A percentile compares a stretch with the other conserved stretches of the same genome.
Conservation (phyloP, 2,329 filamentous ascomycete species). For the Akanthomyces uredinophilus region DNA sequence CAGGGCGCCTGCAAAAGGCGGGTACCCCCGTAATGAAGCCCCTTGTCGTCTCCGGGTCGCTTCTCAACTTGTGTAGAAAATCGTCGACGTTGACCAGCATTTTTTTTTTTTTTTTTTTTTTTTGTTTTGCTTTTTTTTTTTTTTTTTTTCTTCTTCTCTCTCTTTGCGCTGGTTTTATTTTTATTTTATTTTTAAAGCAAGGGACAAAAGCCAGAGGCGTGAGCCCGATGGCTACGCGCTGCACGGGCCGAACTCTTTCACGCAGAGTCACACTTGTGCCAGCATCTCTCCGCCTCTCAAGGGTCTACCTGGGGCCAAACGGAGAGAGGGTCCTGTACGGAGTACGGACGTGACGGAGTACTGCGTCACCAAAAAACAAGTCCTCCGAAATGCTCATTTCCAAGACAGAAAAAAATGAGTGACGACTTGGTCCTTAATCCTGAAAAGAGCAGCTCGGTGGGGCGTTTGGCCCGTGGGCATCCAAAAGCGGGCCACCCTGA, state of each 20-base stretch:
- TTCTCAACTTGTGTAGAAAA: not conserved
- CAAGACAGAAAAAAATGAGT: not conserved
- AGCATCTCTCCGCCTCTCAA: too few species aligned
- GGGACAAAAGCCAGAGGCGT: not conserved
- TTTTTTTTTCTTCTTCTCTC: too few species aligned
- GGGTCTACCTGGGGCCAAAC: not conserved
- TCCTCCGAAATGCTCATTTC: not conserved
- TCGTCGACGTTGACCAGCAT: not conserved
- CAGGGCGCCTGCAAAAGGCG: constrained; percentile 3
- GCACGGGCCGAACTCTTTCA: not conserved
- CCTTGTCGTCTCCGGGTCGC: not conserved
- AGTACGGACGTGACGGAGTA: too few species aligned
- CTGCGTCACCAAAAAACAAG: not conserved
- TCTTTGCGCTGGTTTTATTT: not conserved
- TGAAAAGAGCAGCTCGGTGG: not conserved
- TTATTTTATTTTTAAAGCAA: too few species aligned
- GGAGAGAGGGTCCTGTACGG: not conserved
- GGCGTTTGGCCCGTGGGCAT: not conserved
- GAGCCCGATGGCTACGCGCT: not conserved
- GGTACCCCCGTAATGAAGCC: constrained; percentile 4
- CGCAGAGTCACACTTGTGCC: not conserved
- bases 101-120: not conserved
- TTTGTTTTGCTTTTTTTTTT: not conserved
- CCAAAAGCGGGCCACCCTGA: constrained; percentile 6
- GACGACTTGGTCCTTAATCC: not conserved